Evolutionary conservation across 345 rosid species (phyloP).

Genomic region (Bruguiera parviflora): DNA sequence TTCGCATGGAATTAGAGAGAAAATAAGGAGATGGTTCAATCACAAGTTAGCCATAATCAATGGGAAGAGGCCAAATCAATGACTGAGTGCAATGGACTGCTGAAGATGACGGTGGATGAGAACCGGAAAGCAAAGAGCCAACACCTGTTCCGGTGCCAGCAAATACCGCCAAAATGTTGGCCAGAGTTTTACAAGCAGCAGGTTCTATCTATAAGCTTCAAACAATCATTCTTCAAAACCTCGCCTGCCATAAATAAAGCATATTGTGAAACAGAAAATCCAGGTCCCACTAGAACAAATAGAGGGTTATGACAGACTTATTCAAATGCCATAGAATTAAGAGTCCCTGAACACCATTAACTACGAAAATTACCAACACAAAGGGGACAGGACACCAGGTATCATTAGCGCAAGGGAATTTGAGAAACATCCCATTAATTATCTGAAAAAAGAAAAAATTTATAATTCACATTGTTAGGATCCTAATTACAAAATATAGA

Average conservation of each 20-base stretch:
- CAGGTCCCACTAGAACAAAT: conserved; percentile 3
- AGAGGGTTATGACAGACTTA: too few relatives aligned
- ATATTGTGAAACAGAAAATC: neutral
- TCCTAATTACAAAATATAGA: too few relatives aligned
- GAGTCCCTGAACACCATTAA: too few relatives aligned
- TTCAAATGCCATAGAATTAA: too few relatives aligned
- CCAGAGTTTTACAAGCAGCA: conserved; percentile 60
- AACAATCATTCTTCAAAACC: conserved; percentile 11
- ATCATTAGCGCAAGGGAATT: too few relatives aligned
- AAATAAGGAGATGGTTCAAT: conserved; percentile 5
- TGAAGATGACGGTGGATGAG: conserved; percentile 12
- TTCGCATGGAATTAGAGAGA: neutral
- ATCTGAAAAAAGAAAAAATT: neutral
- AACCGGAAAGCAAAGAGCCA: conserved; percentile 39
- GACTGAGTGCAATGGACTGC: conserved; percentile 19
- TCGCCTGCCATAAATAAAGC: conserved; percentile 26
- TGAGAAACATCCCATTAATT: neutral
- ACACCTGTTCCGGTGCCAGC: conserved; percentile 42
- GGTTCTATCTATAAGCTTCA: conserved; percentile 60
- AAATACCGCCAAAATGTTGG: conserved; percentile 43
- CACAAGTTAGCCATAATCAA: conserved; percentile 70
- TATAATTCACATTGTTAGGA: too few relatives aligned
- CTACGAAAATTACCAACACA: too few relatives aligned
- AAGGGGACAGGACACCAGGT: too few relatives aligned
- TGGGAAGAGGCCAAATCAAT: conserved; percentile 58